A percentile compares a stretch with the other conserved stretches of the same genome.
These are phyloP conservation scores for Hemisphaericaspora nanyangensis DNA, from an alignment of 805 yeast genomes.

Conservation along the genomic window DNA sequence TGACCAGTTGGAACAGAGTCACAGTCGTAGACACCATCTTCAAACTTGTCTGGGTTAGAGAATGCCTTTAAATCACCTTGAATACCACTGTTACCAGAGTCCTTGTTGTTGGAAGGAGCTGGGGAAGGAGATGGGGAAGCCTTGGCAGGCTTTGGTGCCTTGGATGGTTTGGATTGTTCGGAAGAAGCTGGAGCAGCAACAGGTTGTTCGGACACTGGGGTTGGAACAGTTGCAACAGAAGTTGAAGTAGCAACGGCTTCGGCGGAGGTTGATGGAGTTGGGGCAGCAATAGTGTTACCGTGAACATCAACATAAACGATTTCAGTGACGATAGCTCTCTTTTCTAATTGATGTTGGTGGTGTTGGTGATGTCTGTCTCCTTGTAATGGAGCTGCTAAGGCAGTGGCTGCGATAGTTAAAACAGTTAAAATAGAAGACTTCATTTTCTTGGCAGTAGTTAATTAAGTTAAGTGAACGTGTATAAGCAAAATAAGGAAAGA, in stretches of 20 bases:
- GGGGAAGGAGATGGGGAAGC: conserved; percentile 12
- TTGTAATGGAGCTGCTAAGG: conserved; percentile 31
- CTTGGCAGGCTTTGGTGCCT: conserved; percentile 8
- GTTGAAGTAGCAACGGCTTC: conserved; percentile 11
- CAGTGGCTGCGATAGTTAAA: conserved; percentile 23
- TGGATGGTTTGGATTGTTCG: neutral
- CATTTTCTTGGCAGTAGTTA: no score
- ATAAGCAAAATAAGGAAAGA: no score
- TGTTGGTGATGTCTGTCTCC: conserved; percentile 34
- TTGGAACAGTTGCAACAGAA: conserved; percentile 7
- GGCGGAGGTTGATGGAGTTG: conserved; percentile 8
- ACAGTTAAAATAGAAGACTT: conserved; percentile 23
- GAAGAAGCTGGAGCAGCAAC: conserved; percentile 8
- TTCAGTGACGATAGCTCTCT: conserved; percentile 38
- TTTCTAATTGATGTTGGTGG: conserved; percentile 19
- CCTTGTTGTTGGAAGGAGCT: conserved; percentile 22
- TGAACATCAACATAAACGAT: conserved; percentile 30
- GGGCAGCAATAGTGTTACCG: conserved; percentile 35
- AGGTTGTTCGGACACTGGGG: conserved; percentile 2
- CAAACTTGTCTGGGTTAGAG: conserved; percentile 58
- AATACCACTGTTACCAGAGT: conserved; percentile 33
- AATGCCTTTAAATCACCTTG: conserved; percentile 59
- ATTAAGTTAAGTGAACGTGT: no score
- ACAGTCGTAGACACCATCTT: conserved; percentile 71
- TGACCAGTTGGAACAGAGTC: conserved; percentile 71